phyloP scores from a whole-genome alignment of 495 filamentous ascomycete genomes.

The Elaphomyces granulatus region DNA sequence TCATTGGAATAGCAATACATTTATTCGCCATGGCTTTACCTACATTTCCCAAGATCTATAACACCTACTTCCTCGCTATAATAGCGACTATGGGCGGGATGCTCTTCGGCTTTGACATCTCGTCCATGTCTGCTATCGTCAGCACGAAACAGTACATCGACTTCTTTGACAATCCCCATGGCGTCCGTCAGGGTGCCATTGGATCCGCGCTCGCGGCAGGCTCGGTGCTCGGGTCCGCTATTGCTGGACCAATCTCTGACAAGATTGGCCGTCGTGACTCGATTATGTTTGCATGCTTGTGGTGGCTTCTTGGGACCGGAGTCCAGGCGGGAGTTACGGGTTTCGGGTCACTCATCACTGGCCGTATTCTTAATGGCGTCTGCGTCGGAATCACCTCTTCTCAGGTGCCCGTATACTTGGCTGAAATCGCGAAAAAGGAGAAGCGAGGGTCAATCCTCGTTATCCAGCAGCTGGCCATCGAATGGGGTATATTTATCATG shows the following conservation, averaged over 20 bases:
- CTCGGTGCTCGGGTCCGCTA: slow-evolving; percentile 13
- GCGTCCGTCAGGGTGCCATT: slow-evolving; percentile 48
- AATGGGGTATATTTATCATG: slow-evolving; percentile 54
- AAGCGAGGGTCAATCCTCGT: slow-evolving; percentile 56
- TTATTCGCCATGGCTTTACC: too few relatives aligned
- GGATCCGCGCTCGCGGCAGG: slow-evolving; percentile 37
- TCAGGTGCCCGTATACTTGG: slow-evolving; percentile 70
- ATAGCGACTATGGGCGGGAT: slow-evolving; percentile 36
- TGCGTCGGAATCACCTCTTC: slow-evolving; percentile 58
- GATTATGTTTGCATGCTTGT: slow-evolving; percentile 49
- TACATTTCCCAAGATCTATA: too few relatives aligned
- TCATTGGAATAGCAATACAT: too few relatives aligned
- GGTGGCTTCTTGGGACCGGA: slow-evolving; percentile 57
- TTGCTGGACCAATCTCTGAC: slow-evolving; percentile 53
- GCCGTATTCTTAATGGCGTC: slow-evolving; percentile 57
- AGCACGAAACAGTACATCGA: slow-evolving; percentile 51
- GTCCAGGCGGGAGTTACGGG: slow-evolving; percentile 49
- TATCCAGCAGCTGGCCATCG: slow-evolving; percentile 65
- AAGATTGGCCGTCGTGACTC: slow-evolving; percentile 48
- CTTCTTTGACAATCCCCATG: slow-evolving; percentile 52
- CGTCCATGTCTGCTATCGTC: slow-evolving; percentile 57
- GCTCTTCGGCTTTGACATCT: slow-evolving; percentile 33
- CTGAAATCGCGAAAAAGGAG: slow-evolving; percentile 53
- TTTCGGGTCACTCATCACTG: slow-evolving; percentile 49
- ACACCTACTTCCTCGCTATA: too few relatives aligned